Conservation (phyloP, 768 basidiomycete genomes). For the Crassisporium funariophilum region DNA sequence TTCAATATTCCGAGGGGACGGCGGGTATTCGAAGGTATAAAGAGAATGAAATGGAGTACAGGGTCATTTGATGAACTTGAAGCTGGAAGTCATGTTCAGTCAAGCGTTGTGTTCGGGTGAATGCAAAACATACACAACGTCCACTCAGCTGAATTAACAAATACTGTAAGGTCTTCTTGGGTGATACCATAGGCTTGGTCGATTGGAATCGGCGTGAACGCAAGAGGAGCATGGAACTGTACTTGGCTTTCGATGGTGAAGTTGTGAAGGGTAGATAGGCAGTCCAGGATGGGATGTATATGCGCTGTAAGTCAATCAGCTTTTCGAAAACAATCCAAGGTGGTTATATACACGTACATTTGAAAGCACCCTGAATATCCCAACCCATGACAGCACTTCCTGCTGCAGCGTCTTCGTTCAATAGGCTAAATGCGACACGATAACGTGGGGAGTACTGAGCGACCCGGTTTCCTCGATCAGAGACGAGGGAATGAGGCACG, state of each 20-base stretch:
- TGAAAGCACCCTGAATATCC: conserved; percentile 69
- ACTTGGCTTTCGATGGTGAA: conserved; percentile 95
- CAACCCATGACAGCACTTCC: conserved; percentile 64
- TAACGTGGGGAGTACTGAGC: conserved; percentile 82
- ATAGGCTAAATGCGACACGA: conserved; percentile 87
- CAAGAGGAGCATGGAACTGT: conserved; percentile 87
- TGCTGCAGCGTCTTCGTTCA: conserved; percentile 85
- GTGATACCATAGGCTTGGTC: conserved; percentile 58
- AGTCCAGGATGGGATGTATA: conserved; percentile 63
- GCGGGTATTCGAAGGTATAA: conserved; percentile 72
- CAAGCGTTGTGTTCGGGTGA: background rate
- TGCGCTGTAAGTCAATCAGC: conserved; percentile 49
- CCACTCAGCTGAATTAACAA: conserved; percentile 97
- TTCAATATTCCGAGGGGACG: conserved; percentile 72
- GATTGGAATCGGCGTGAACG: conserved; percentile 63
- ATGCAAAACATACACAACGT: conserved; percentile 64
- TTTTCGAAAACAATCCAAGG: background rate
- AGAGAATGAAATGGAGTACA: conserved; percentile 90
- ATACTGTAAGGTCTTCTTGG: conserved; percentile 85
- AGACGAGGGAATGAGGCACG: conserved; percentile 42
- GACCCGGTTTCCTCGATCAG: conserved; percentile 46
- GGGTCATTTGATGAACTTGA: conserved; percentile 93
- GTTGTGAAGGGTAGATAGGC: conserved; percentile 74
- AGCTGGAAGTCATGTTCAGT: conserved; percentile 47
- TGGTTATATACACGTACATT: conserved; percentile 54